Evolutionary conservation across 345 rosid genomes (phyloP).

Genomic region (Isatis tinctoria): DNA sequence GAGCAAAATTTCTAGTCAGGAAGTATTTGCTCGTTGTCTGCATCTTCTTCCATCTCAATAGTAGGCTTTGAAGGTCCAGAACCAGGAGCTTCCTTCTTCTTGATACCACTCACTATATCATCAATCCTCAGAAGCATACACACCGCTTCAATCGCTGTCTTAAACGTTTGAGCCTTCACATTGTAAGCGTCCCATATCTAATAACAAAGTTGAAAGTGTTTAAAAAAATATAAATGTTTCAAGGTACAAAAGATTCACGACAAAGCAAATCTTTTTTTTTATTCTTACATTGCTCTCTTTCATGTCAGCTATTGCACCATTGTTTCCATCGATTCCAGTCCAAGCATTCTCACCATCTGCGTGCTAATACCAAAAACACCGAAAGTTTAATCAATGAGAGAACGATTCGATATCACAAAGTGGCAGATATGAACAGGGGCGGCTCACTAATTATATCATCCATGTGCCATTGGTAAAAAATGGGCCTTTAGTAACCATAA

Average conservation of each 20-base stretch:
- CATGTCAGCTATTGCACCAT: slow-evolving; percentile 90
- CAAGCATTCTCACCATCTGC: slow-evolving; percentile 98
- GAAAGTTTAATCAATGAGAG: background rate
- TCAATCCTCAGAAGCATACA: slow-evolving; percentile 94
- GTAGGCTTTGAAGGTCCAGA: slow-evolving; percentile 63
- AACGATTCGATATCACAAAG: background rate
- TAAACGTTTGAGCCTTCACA: slow-evolving; percentile 91
- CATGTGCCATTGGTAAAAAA: too few species aligned
- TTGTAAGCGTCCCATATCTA: slow-evolving; percentile 98
- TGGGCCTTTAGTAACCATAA: background rate
- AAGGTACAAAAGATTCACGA: background rate
- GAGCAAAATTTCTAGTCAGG: slow-evolving; percentile 49
- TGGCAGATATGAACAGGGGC: too few species aligned
- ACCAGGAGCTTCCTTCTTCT: slow-evolving; percentile 92
- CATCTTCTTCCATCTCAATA: slow-evolving; percentile 89
- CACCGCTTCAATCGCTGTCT: slow-evolving; percentile 91
- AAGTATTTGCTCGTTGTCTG: slow-evolving; percentile 84
- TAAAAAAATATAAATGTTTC: background rate
- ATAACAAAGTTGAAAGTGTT: background rate
- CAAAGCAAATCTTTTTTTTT: background rate
- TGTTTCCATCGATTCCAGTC: slow-evolving; percentile 88
- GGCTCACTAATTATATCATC: too few species aligned
- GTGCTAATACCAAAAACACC: slow-evolving; percentile 41
- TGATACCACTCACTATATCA: slow-evolving; percentile 95
- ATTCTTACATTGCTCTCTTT: slow-evolving; percentile 66